Evolutionary conservation across 257 asterid species (phyloP), one percentile per base, ranked within the genome.

Genomic region (Solanum piurae): DNA sequence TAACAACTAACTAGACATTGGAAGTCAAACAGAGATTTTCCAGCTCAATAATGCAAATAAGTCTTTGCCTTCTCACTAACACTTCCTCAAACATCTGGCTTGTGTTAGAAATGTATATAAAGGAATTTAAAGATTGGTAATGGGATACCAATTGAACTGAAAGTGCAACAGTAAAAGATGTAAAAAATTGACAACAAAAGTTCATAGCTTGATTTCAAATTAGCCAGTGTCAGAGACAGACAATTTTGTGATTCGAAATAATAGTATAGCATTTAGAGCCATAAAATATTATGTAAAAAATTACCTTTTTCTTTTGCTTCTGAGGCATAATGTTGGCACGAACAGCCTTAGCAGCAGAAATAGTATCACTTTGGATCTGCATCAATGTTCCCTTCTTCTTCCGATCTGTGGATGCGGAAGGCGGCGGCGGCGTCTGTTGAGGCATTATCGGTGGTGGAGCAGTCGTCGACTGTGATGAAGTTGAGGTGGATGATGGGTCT

Each of bases 301-400:
- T 14, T 52, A 97, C 99, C 96, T 95, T 94, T 91, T 88, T 95
- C 95, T 92, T 94, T 88, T 94, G 98, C 91, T 86, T 95, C 79
- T 95, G 98, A 66, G 99, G 98, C 98, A 94, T 90, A 76, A 94
- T 94, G 89, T 95, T 95, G 71, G 94, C 93, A 37, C 98, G 95
- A 93, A 96, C 98, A 73, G 98, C 98, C 89, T 96, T 97, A 8
- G 98, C 98, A 88, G 95, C 99, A 62, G 99, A 94, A 79, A 95
- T 92, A 64, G 98, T 97, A 91, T 96, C 99, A 86, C 98, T 96
- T 90, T 96, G 99, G 98, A 97, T 96, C 96, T 97, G 99, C 98
- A 97, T 90, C 62, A 97, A 90, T 83, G 97, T 94, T 89, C 95
- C 98, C 92, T 88, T 97, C 97, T 93, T 97, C 94, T 88, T 97